phyloP scores from a whole-genome alignment of 169 alveolate species.

The Cryptosporidium xiaoi region DNA sequence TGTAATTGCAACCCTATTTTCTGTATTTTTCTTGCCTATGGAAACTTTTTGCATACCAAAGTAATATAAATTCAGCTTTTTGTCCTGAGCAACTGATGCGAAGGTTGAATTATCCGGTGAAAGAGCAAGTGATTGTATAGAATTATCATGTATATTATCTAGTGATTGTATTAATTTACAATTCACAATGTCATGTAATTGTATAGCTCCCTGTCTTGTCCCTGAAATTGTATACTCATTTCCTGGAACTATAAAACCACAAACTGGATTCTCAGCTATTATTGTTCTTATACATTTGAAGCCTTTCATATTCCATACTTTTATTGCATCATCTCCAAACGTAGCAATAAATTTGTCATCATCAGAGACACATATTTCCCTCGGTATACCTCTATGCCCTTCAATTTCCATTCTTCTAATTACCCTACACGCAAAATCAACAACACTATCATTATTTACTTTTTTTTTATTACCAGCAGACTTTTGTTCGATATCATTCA shows the following conservation, averaged over 20 bases:
- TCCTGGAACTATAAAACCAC: conserved; percentile 76
- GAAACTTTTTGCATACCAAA: conserved; percentile 36
- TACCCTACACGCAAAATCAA: conserved; percentile 76
- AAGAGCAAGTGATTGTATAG: conserved; percentile 74
- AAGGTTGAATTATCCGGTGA: conserved; percentile 72
- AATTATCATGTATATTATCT: conserved; percentile 77
- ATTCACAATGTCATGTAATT: conserved; percentile 76
- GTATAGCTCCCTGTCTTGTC: conserved; percentile 76
- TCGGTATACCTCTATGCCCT: conserved; percentile 79
- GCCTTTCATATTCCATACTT: conserved; percentile 80
- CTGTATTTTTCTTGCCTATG: background rate
- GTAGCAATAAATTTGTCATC: conserved; percentile 79
- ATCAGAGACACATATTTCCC: conserved; percentile 77
- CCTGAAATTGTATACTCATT: conserved; percentile 77
- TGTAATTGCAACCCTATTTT: background rate
- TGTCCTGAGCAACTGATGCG: conserved; percentile 82
- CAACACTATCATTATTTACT: conserved; percentile 50
- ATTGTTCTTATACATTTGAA: conserved; percentile 78
- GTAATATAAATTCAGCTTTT: conserved; percentile 77
- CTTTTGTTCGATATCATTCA: background rate
- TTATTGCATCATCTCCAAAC: conserved; percentile 79
- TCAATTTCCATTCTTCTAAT: conserved; percentile 77
- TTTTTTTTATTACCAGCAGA: background rate
- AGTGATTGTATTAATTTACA: conserved; percentile 74
- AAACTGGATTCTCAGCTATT: conserved; percentile 76